Conservation (phyloP, 148 eudicot species). For the Rheum nobile region DNA sequence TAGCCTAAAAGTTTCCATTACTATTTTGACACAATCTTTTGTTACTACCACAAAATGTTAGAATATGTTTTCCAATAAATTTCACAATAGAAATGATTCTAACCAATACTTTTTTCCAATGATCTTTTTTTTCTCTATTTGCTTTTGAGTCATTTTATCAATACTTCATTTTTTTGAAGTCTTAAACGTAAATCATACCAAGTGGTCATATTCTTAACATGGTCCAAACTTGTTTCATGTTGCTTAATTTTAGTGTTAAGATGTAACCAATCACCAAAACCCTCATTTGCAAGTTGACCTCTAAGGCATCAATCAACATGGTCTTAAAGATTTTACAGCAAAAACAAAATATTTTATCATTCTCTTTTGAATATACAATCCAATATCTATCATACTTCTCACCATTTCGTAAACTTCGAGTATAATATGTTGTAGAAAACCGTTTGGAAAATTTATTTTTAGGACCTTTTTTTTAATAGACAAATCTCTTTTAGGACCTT, state of each 20-base stretch:
- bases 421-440: background rate
- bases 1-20: too few species aligned
- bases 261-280: constrained; percentile 12
- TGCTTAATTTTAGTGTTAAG: constrained; percentile 10
- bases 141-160: constrained; percentile 4
- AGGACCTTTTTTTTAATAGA: background rate
- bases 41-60: background rate
- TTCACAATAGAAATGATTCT: constrained; percentile 2
- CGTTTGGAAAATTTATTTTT: background rate
- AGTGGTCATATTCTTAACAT: constrained; percentile 8
- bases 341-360: background rate
- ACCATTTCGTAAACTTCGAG: background rate
- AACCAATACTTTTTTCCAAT: background rate
- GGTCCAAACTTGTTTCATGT: constrained; percentile 17
- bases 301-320: background rate
- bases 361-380: too few species aligned
- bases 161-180: constrained; percentile 1
- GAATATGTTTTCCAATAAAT: constrained; percentile 6
- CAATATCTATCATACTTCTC: background rate
- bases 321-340: too few species aligned
- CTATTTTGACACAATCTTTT: too few species aligned
- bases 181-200: too few species aligned
- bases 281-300: background rate
- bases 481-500: background rate
- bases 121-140: background rate